Percentiles rank a stretch among this genome's conserved stretches.
These are phyloP conservation scores for Hymenoscyphus scutula DNA, from an alignment of 2,329 filamentous ascomycete species.

Conservation along the genomic window DNA sequence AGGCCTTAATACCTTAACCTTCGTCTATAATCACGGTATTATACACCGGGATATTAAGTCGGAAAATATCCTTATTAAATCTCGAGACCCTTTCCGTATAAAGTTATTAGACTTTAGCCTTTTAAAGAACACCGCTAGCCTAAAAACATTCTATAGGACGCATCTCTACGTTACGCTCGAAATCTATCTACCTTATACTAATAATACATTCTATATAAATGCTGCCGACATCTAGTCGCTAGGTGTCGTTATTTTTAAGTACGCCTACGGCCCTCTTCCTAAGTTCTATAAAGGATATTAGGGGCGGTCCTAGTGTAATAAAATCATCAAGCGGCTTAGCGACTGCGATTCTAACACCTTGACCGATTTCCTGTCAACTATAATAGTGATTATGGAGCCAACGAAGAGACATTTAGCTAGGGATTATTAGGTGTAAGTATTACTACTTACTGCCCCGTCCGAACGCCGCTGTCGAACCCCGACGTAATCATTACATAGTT, in stretches of 20 bases:
- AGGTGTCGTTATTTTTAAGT: no score
- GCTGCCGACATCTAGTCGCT: no score
- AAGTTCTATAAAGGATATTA: no score
- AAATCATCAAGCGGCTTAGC: no score
- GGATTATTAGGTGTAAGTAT: neutral
- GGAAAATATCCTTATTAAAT: constrained; percentile 21
- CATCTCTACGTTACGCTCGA: no score
- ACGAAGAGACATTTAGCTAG: neutral
- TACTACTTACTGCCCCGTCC: neutral
- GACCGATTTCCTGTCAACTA: no score
- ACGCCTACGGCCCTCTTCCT: no score
- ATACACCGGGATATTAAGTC: constrained; percentile 23
- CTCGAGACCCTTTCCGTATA: constrained; percentile 54
- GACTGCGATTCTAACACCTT: no score
- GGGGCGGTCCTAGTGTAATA: no score
- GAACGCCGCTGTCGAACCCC: neutral
- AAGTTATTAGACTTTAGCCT: constrained; percentile 27
- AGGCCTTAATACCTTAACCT: constrained; percentile 20
- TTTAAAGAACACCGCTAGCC: constrained; percentile 73
- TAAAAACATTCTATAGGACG: constrained; percentile 85
- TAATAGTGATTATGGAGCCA: no score
- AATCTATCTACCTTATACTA: no score
- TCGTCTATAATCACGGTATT: constrained; percentile 16
- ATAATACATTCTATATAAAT: no score
- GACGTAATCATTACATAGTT: neutral